Evolutionary conservation across 2,329 filamentous ascomycete species (phyloP), one percentile per base, ranked within the genome.

Genomic region (Neonectria magnoliae): DNA sequence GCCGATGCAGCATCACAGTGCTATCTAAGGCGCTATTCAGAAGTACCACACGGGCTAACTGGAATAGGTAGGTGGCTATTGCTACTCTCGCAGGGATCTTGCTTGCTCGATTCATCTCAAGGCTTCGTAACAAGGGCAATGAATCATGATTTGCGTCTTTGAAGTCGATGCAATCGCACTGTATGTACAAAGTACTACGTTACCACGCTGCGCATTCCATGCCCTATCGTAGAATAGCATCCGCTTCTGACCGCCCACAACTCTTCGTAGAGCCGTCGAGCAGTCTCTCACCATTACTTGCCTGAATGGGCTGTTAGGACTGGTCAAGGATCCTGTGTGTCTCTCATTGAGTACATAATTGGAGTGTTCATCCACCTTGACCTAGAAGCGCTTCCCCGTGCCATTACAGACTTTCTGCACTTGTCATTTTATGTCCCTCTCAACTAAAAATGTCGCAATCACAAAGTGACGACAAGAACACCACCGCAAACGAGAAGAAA

Each of bases 1-100:
- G 5, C 47, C 47, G 48, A 59, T 41, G 57, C 27, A 29, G 14
- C 25, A 53, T 58, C 36, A 18, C 29, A 18, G 14, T 18, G 36
- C 57, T 59, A 59, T 59, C 57, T 52, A 41, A 14, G 47, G n/a
- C 47, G 18, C n/a, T 20, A 45, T 36, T 36, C 38, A 59, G 25
- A 38, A 13, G 25, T 25, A 27, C 9, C 13, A 3, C n/a, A 8
- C 14, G 7, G 25, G 11, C 45, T 14, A 50, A 50, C 25, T 29
- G 16, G 25, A 31, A 31, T 50, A 31, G 16, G 45, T 18, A 50
- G 45, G 45, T 50, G 45, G 25, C 8, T 31, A 50, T 13, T 11
- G 14, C 13, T 22, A 18, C 14, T 5, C 14, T 9, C 45, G 13
- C 45, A 29, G 45, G 45, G 45, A 29, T 50, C 25, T 50, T 18